Evolutionary conservation across 2,329 filamentous ascomycete genomes (phyloP), one percentile per base, ranked within the genome.

Genomic region (Aureobasidium melanogenum): DNA sequence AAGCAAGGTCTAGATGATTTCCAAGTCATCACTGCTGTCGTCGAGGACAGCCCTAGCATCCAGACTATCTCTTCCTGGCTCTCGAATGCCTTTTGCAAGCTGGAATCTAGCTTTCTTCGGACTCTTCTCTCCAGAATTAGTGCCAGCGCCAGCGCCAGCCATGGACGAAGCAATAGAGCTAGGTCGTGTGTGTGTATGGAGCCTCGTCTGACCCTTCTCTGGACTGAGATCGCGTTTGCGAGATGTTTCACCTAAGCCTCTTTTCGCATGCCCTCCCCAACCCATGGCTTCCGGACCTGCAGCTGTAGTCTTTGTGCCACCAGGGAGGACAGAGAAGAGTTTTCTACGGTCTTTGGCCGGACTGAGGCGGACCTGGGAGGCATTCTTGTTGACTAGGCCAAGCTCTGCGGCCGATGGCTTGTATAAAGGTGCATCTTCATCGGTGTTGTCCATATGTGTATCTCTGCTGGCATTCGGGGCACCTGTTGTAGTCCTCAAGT

Each of bases 401-500:
- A 77, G 68, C n/a, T 74, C 71, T 2, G 69, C 67, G 0, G 67
- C 66, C 64, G 67, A 69, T 6, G 67, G 61, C 72, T 72, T 22
- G 50, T 59, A 47, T 10, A 24, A 14, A n/a, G 62, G 55, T 17
- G 17, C 64, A 62, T 55, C 62, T 60, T 58, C 64, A 59, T 41
- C 63, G 52, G 28, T 60, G 64, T 46, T 62, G 51, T 19, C 24
- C 5, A 30, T 24, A 6, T 28, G 15, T n/a, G 47, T 64, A 67
- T 8, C 47, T 61, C 17, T 36, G 44, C 24, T n/a, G 44, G 14
- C 39, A 22, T 24, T 62, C 63, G 15, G 60, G 62, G 34, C 52
- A 62, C 26, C 36, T 7, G 51, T 28, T 6, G 66, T 65, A 10
- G 70, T 54, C 58, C 76, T 79, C 81, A 91, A 85, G 72, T 92